Conservation (phyloP, 1,284 basidiomycete genomes). For the Mycena sp. region DNA sequence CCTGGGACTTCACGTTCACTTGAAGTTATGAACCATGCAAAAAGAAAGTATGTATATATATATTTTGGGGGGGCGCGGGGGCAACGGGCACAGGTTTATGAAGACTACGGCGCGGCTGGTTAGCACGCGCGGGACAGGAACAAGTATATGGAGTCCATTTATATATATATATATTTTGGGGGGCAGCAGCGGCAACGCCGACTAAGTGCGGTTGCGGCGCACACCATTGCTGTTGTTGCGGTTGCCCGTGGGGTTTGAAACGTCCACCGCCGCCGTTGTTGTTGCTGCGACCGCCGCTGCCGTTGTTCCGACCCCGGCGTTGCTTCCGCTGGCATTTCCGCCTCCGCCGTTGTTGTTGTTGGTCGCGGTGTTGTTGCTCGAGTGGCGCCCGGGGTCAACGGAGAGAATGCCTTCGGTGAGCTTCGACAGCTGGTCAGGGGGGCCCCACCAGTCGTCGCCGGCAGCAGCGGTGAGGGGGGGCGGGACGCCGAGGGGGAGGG, state of each 20-base stretch:
- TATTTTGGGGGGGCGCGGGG: too few species aligned
- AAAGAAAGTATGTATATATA: too few species aligned
- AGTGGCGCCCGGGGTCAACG: neutral
- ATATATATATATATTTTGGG: too few species aligned
- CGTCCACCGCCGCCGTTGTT: neutral
- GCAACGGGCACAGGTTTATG: too few species aligned
- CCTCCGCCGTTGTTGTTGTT: neutral
- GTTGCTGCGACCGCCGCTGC: neutral
- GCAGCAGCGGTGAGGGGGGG: neutral
- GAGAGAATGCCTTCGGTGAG: neutral
- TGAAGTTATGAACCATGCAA: neutral
- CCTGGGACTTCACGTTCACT: neutral
- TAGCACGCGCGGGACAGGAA: too few species aligned
- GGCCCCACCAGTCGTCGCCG: conserved; percentile 12
- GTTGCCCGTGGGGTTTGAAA: neutral
- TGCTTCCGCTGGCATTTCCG: too few species aligned
- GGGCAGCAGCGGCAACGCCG: too few species aligned
- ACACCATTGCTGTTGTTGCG: neutral
- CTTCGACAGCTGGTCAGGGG: conserved; percentile 13
- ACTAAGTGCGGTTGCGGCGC: too few species aligned
- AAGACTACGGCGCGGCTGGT: too few species aligned
- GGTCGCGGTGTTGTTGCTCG: neutral
- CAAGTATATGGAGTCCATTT: too few species aligned
- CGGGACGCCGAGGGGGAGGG: neutral
- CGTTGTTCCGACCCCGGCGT: neutral